These are phyloP conservation scores for Cryptosporidium canis DNA, from an alignment of 169 alveolate species.

Conservation along the genomic window DNA sequence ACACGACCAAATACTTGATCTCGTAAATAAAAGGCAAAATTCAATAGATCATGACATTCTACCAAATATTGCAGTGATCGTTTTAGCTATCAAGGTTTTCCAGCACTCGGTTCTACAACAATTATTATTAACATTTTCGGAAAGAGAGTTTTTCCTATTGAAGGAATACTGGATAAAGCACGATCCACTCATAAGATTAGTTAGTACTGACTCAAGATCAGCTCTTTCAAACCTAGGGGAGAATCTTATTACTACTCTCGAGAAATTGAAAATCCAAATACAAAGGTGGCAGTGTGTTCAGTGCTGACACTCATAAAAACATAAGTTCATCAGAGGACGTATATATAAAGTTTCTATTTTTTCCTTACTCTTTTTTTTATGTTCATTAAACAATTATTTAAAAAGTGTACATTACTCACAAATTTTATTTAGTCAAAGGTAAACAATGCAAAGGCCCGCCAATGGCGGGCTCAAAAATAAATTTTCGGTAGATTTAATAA, in stretches of 20 bases:
- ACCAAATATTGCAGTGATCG: neutral
- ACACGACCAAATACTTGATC: constrained; percentile 7
- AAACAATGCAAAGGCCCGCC: neutral
- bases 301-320: too few relatives aligned
- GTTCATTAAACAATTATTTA: neutral
- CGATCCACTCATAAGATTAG: neutral
- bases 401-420: neutral
- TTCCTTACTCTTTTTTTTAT: neutral
- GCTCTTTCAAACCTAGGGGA: neutral
- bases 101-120: constrained; percentile 38
- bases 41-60: neutral
- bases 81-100: constrained; percentile 28
- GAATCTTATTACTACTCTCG: constrained; percentile 5
- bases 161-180: constrained; percentile 35
- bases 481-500: neutral
- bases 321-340: too few relatives aligned
- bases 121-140: constrained; percentile 18
- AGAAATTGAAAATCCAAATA: neutral
- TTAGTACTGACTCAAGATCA: neutral
- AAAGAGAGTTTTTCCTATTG: constrained; percentile 14
- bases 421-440: neutral
- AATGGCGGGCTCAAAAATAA: neutral
- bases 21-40: neutral
- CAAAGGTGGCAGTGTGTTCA: too few relatives aligned
- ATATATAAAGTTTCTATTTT: neutral